phyloP scores from a whole-genome alignment of 23 red algal species.

The Gracilariopsis chorda region DNA sequence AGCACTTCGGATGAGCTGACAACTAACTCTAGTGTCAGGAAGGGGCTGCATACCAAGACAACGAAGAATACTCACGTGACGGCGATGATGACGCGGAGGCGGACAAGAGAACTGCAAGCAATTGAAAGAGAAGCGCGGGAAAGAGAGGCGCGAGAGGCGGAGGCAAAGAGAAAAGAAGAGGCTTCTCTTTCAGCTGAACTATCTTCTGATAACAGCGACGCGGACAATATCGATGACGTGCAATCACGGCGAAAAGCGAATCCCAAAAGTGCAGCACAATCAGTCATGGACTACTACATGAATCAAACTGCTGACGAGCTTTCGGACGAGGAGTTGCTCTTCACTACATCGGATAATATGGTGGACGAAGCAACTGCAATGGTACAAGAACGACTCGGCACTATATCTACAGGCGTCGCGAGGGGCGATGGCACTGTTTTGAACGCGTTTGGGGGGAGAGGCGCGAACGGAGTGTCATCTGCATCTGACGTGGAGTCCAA shows the following conservation, averaged over 20 bases:
- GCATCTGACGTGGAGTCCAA: background rate
- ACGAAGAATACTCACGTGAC: no score
- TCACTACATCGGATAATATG: slow-evolving; percentile 31
- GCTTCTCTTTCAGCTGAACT: background rate
- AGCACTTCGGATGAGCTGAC: background rate
- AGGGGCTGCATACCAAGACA: no score
- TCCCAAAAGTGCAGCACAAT: slow-evolving; percentile 15
- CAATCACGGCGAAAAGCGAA: background rate
- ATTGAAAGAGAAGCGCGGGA: no score
- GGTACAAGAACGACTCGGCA: slow-evolving; percentile 12
- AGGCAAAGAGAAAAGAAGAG: background rate
- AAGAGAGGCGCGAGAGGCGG: background rate
- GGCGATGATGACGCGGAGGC: background rate
- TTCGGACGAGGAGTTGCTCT: slow-evolving; percentile 46
- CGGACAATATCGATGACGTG: background rate
- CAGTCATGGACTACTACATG: slow-evolving; percentile 46
- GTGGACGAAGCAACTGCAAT: slow-evolving; percentile 28
- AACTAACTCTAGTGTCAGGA: no score
- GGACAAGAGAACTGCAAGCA: background rate
- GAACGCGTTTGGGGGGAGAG: background rate
- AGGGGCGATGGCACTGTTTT: background rate
- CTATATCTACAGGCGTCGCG: background rate
- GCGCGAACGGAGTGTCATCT: background rate
- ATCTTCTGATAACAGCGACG: background rate
- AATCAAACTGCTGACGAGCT: slow-evolving; percentile 14